A percentile compares a stretch with the other conserved stretches of the same genome.
Evolutionary conservation across 148 eudicot genomes (phyloP).

Genomic region (Fagopyrum tataricum): DNA sequence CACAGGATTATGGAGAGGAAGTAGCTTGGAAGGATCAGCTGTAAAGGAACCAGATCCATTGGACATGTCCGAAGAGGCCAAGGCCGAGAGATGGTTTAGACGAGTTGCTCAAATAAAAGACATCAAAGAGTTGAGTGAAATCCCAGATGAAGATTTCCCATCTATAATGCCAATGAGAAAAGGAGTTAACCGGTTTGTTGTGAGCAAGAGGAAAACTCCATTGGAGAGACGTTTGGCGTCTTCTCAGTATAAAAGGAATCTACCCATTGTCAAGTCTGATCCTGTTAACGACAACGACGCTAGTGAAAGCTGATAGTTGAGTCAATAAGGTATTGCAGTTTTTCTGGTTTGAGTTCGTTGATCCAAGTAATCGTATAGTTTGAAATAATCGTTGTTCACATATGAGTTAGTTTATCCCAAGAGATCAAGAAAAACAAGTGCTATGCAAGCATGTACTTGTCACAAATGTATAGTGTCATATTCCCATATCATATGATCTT

Average conservation of each 20-base stretch:
- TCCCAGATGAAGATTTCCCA: slow-evolving; percentile 95
- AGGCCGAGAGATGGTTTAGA: slow-evolving; percentile 82
- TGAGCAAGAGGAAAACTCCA: slow-evolving; percentile 96
- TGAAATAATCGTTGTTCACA: neutral
- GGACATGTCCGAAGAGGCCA: slow-evolving; percentile 99
- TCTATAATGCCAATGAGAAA: slow-evolving; percentile 96
- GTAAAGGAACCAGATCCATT: slow-evolving; percentile 78
- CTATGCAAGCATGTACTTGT: too few species aligned
- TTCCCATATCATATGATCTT: too few species aligned
- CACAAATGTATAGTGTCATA: too few species aligned
- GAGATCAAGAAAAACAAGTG: too few species aligned
- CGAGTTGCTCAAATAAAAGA: slow-evolving; percentile 95
- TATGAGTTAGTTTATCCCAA: neutral
- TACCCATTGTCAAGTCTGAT: slow-evolving; percentile 47
- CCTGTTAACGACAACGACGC: slow-evolving; percentile 38
- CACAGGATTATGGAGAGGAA: slow-evolving; percentile 42
- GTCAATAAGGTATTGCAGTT: neutral
- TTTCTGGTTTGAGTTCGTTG: neutral
- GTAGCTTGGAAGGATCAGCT: slow-evolving; percentile 91
- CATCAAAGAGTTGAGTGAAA: slow-evolving; percentile 84
- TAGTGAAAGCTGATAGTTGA: slow-evolving; percentile 17
- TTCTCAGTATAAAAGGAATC: slow-evolving; percentile 63
- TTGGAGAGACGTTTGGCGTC: slow-evolving; percentile 84
- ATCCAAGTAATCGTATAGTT: neutral
- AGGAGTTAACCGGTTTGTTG: slow-evolving; percentile 95